Evolutionary conservation across 768 basidiomycete genomes (phyloP).

Genomic region (Mycena amicta): DNA sequence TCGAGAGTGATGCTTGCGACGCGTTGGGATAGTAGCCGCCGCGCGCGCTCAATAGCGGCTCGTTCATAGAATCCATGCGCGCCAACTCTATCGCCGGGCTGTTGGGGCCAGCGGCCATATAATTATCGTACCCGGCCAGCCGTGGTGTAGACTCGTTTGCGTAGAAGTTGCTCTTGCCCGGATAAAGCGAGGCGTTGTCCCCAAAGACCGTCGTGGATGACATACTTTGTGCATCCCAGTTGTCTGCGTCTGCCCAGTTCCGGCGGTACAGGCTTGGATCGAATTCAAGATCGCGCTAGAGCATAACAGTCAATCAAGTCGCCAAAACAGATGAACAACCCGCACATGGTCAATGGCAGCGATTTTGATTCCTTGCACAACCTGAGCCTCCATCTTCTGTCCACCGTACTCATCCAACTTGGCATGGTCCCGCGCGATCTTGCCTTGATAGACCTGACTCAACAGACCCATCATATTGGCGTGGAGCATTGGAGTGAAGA

Average conservation of each 20-base stretch:
- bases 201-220: constrained; percentile 57
- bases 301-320: constrained; percentile 3
- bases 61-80: constrained; percentile 57
- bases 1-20: constrained; percentile 39
- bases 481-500: constrained; percentile 89
- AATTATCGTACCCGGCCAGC: constrained; percentile 56
- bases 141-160: constrained; percentile 33
- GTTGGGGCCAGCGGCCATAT: constrained; percentile 53
- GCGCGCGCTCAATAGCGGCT: constrained; percentile 57
- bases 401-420: constrained; percentile 79
- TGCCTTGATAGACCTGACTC: constrained; percentile 75
- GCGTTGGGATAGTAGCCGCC: constrained; percentile 36
- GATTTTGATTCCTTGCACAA: constrained; percentile 80
- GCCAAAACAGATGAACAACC: neutral
- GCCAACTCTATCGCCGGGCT: constrained; percentile 51
- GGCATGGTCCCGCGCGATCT: constrained; percentile 62
- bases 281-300: constrained; percentile 73
- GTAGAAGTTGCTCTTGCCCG: constrained; percentile 45
- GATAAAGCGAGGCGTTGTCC: constrained; percentile 44
- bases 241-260: constrained; percentile 71
- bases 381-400: constrained; percentile 70
- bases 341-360: constrained; percentile 75
- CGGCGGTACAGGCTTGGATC: constrained; percentile 78
- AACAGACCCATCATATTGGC: constrained; percentile 83
- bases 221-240: constrained; percentile 85